phyloP scores from a whole-genome alignment of 257 asterid genomes.

The Solanum chiquidenum region DNA sequence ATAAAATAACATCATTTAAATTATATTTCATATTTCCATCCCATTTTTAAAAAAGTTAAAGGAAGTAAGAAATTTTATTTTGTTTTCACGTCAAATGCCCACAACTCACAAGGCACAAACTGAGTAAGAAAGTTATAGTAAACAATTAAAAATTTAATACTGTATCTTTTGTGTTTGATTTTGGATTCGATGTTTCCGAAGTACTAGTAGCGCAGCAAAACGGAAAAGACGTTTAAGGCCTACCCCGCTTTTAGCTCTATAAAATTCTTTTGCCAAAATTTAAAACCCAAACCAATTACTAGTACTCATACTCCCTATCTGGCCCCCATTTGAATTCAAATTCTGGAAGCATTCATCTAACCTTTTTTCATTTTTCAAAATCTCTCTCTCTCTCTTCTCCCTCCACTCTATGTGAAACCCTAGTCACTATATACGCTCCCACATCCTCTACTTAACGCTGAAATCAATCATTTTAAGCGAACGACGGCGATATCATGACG shows the following conservation, averaged over 20 bases:
- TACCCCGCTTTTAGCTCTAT: not conserved
- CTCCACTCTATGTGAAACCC: not conserved
- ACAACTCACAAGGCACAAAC: not conserved
- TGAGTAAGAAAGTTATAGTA: no score
- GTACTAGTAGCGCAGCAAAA: not conserved
- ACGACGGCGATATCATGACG: conserved; percentile 34
- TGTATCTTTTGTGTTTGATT: not conserved
- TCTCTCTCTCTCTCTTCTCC: not conserved
- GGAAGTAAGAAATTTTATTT: not conserved
- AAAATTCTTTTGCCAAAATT: not conserved
- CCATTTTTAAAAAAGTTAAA: no score
- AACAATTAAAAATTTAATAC: not conserved
- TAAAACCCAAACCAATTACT: not conserved
- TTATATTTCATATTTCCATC: no score
- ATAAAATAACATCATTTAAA: no score
- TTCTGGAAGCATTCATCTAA: not conserved
- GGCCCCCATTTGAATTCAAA: conserved; percentile 4
- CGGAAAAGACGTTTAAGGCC: not conserved
- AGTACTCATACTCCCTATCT: not conserved
- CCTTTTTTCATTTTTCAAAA: not conserved
- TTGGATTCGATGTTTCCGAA: not conserved
- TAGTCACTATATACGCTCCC: not conserved
- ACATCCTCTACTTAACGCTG: not conserved
- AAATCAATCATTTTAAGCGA: not conserved
- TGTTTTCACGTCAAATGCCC: not conserved